Conservation (phyloP, 306 rosid species). For the Vigna angularis region DNA sequence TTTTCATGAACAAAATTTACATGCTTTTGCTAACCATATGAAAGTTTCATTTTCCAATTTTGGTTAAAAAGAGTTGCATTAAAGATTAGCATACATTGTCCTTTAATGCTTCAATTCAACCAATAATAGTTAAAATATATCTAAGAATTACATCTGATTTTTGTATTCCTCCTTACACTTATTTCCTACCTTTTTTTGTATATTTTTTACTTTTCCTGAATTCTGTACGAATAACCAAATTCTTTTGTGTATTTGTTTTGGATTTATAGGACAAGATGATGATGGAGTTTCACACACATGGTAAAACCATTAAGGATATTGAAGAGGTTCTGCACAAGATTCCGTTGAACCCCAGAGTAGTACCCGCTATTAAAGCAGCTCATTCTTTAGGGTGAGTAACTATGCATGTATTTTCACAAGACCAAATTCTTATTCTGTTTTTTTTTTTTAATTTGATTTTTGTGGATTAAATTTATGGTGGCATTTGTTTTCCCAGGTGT, state of each 20-base stretch:
- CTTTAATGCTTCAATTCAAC: too few species aligned
- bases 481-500: slow-evolving; percentile 54
- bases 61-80: too few species aligned
- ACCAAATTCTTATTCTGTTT: too few species aligned
- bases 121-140: too few species aligned
- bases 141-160: too few species aligned
- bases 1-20: not conserved
- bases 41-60: too few species aligned
- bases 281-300: slow-evolving; percentile 70
- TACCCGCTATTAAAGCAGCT: slow-evolving; percentile 71
- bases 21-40: too few species aligned
- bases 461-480: not conserved
- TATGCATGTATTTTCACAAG: not conserved
- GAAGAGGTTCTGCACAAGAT: slow-evolving; percentile 54
- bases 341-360: slow-evolving; percentile 64
- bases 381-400: slow-evolving; percentile 59
- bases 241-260: not conserved
- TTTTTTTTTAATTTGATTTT: not conserved
- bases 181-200: not conserved
- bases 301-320: slow-evolving; percentile 63
- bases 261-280: slow-evolving; percentile 70
- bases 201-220: not conserved
- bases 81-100: too few species aligned
- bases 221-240: not conserved
- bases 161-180: too few species aligned